phyloP scores from a whole-genome alignment of 169 alveolate genomes.

The Perkinsus olseni region DNA sequence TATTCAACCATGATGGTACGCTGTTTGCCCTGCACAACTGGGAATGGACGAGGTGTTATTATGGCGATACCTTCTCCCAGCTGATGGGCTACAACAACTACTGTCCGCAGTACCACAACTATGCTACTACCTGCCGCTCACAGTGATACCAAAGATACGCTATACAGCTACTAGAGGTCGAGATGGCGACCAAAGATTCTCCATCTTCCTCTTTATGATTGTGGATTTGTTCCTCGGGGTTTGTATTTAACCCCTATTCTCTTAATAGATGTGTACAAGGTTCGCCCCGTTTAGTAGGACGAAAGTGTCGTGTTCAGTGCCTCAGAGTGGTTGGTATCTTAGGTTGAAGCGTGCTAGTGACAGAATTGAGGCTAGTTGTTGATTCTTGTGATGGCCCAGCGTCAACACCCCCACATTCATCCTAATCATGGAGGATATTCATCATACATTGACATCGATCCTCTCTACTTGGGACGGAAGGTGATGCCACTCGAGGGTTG shows the following conservation, averaged over 20 bases:
- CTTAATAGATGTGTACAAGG: too few relatives aligned
- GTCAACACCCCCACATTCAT: background rate
- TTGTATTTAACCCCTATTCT: too few relatives aligned
- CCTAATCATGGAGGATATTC: background rate
- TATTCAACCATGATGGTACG: background rate
- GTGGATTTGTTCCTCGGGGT: too few relatives aligned
- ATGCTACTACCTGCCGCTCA: background rate
- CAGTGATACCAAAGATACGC: background rate
- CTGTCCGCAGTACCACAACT: background rate
- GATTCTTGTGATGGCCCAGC: too few relatives aligned
- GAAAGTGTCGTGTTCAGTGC: too few relatives aligned
- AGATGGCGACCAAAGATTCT: too few relatives aligned
- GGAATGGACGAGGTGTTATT: background rate
- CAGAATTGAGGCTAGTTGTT: too few relatives aligned
- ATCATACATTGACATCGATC: background rate
- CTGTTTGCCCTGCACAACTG: background rate
- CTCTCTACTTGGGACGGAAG: background rate
- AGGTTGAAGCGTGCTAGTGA: too few relatives aligned
- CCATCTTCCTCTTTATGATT: too few relatives aligned
- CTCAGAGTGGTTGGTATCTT: too few relatives aligned
- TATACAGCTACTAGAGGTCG: too few relatives aligned
- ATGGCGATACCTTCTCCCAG: background rate
- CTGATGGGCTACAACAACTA: background rate
- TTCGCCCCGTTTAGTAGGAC: too few relatives aligned
- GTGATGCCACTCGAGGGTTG: background rate